Base-by-base conservation (phyloP, 108 stramenopile genomes). In the Nitzschia palea region DNA sequence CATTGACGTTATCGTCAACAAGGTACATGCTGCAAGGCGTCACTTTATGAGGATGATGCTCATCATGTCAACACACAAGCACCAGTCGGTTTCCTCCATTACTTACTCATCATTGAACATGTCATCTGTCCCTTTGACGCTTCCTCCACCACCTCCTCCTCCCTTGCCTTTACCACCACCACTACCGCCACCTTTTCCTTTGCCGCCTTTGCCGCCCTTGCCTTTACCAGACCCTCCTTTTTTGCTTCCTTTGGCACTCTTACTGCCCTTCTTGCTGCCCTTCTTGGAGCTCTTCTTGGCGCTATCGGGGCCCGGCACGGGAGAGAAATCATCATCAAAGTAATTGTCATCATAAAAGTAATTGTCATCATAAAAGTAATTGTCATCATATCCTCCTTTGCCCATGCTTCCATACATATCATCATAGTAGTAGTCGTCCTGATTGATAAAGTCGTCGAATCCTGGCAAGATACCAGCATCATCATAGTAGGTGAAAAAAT, bases 101-200 rank as follows among this genome's bases (percentile, higher is more conserved):
- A 37, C 64, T 65, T 52, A 37, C 51, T 52, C 63, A 18, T 50
- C 64, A 9, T 50, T n/a, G n/a, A n/a, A n/a, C n/a, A n/a, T n/a
- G n/a, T n/a, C n/a, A n/a, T n/a, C n/a, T n/a, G n/a, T n/a, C n/a
- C n/a, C n/a, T n/a, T n/a, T n/a, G n/a, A n/a, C n/a, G n/a, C n/a
- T n/a, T n/a, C n/a, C n/a, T n/a, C n/a, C n/a, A n/a, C 22, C 9
- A 40, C 37, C 37, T 40, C 12, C 12, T 6, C 37, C 37, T 10
- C 37, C 37, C 37, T 40, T 40, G 37, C 37, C 37, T 12, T 40
- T 40, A 18, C n/a, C n/a, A n/a, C n/a, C n/a, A n/a, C n/a, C n/a
- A n/a, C n/a, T n/a, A n/a, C n/a, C n/a, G n/a, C n/a, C n/a, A n/a
- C n/a, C 18, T 17, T 18, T 22, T 18, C 34, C 0, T n/a, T 40